A percentile compares a stretch with the other conserved stretches of the same genome.
phyloP scores from a whole-genome alignment of 306 rosid species.

The Dryas octopetala region DNA sequence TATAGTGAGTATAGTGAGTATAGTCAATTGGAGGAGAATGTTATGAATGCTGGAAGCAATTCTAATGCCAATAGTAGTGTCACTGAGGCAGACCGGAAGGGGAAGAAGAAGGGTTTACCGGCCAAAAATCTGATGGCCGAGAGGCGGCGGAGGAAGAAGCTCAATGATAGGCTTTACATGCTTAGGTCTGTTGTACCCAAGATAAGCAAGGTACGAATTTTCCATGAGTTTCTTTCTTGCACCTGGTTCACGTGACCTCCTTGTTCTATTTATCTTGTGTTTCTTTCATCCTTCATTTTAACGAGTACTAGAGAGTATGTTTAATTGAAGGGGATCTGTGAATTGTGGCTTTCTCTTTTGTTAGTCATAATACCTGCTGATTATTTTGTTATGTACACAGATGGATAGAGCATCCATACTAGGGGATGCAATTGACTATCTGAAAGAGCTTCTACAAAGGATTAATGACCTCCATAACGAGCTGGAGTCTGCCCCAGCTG shows the following conservation, averaged over 20 bases:
- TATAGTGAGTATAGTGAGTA: conserved; percentile 39
- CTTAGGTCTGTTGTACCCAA: conserved; percentile 96
- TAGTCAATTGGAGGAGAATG: conserved; percentile 40
- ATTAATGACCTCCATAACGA: conserved; percentile 84
- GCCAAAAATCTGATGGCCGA: conserved; percentile 97
- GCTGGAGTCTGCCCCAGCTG: conserved; percentile 73
- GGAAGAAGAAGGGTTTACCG: conserved; percentile 85
- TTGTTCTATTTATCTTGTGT: neutral
- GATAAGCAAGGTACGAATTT: conserved; percentile 77
- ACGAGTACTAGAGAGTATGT: no score
- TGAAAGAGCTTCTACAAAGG: conserved; percentile 87
- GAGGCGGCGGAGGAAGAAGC: conserved; percentile 92
- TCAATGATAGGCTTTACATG: conserved; percentile 91
- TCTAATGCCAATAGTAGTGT: conserved; percentile 44
- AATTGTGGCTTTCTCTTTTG: neutral
- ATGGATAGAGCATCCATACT: conserved; percentile 97
- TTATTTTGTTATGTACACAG: conserved; percentile 36
- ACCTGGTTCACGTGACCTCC: neutral
- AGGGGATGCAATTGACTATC: conserved; percentile 92
- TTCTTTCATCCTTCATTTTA: no score
- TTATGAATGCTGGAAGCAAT: conserved; percentile 37
- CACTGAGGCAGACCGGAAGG: conserved; percentile 61
- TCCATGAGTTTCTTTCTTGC: neutral
- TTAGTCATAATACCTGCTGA: neutral
- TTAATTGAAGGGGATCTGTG: neutral